Conservation (phyloP, 2,329 filamentous ascomycete species). For the Alternaria rosae region DNA sequence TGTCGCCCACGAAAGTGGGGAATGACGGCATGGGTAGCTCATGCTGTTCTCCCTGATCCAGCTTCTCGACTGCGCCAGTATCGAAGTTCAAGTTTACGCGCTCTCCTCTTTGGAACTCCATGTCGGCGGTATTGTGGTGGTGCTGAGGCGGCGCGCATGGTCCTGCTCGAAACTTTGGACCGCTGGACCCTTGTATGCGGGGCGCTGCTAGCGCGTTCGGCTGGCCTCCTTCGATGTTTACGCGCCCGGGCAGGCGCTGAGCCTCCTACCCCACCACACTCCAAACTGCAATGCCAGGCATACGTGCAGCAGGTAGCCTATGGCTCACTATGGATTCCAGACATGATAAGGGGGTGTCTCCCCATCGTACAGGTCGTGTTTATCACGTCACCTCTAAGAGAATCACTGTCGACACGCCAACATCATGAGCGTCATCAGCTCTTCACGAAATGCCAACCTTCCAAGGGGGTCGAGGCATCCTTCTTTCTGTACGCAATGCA, state of each 20-base stretch:
- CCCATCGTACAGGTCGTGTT: neutral
- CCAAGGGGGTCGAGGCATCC: neutral
- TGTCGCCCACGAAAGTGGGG: slow-evolving; percentile 69
- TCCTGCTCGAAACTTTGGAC: neutral
- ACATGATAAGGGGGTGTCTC: neutral
- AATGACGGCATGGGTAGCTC: slow-evolving; percentile 24
- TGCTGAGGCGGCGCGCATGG: slow-evolving; percentile 2
- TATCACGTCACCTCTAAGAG: neutral
- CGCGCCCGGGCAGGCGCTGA: neutral
- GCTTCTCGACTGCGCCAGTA: slow-evolving; percentile 57
- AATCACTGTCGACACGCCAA: neutral
- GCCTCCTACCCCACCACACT: neutral
- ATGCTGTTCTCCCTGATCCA: slow-evolving; percentile 32
- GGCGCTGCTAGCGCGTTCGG: neutral
- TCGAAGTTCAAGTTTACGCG: slow-evolving; percentile 68
- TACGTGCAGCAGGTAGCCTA: neutral
- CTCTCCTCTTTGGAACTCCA: slow-evolving; percentile 64
- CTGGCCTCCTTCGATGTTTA: neutral
- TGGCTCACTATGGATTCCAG: neutral
- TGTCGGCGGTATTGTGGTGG: slow-evolving; percentile 21
- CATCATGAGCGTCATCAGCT: neutral
- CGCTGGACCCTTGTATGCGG: slow-evolving; percentile 10
- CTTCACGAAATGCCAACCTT: neutral
- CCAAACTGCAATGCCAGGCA: neutral
- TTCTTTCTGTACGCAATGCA: neutral